Conservation (phyloP, 1,284 basidiomycete genomes). For the Cerioporus squamosus region DNA sequence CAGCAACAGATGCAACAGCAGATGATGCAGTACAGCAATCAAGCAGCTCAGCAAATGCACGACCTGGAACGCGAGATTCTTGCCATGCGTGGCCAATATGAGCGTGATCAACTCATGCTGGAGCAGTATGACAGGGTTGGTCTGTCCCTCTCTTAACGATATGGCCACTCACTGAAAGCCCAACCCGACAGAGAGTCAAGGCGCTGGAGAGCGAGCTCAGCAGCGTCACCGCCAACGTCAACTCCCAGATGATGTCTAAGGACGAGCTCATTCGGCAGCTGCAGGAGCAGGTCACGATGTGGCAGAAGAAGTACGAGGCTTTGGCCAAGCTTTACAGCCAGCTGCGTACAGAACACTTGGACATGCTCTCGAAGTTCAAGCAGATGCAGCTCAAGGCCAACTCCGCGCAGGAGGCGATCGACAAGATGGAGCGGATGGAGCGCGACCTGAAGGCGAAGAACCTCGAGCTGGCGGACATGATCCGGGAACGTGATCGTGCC, state of each 20-base stretch:
- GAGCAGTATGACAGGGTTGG: constrained; percentile 96
- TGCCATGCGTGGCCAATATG: constrained; percentile 95
- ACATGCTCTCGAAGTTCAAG: constrained; percentile 97
- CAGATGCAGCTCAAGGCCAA: constrained; percentile 98
- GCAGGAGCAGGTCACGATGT: constrained; percentile 95
- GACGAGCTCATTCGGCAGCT: constrained; percentile 96
- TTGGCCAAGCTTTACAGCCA: constrained; percentile 99
- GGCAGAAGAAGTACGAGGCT: constrained; percentile 99
- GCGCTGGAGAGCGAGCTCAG: constrained; percentile 92
- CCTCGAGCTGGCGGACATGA: constrained; percentile 98
- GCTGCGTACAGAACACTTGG: constrained; percentile 95
- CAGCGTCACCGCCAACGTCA: constrained; percentile 80
- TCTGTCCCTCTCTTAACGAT: constrained; percentile 17
- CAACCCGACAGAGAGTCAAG: constrained; percentile 80
- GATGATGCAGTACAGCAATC: constrained; percentile 75
- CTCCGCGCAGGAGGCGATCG: constrained; percentile 98
- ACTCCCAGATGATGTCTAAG: constrained; percentile 89
- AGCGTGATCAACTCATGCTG: constrained; percentile 96
- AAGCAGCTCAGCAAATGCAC: constrained; percentile 68
- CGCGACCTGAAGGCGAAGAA: constrained; percentile 98
- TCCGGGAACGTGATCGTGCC: constrained; percentile 95
- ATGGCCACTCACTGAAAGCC: neutral
- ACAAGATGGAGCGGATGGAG: constrained; percentile 99
- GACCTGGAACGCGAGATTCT: constrained; percentile 93
- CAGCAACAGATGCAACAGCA: constrained; percentile 81